Conservation (phyloP, 2,329 filamentous ascomycete species). For the Claviceps pusilla region DNA sequence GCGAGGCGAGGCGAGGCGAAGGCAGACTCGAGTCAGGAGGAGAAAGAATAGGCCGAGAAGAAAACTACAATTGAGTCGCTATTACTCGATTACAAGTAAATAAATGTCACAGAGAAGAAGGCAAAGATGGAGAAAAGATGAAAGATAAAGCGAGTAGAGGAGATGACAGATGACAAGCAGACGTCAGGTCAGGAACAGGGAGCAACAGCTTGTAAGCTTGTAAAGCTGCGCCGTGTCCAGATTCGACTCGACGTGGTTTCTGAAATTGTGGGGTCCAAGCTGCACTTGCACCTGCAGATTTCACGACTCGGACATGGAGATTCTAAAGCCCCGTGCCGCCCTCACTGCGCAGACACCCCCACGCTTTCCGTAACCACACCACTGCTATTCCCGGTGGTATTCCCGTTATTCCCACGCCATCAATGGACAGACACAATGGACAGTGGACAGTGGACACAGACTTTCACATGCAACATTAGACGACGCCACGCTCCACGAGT, state of each 20-base stretch:
- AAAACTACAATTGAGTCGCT: background rate
- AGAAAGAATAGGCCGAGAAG: background rate
- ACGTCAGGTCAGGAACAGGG: background rate
- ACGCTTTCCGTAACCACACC: too few species aligned
- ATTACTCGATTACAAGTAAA: background rate
- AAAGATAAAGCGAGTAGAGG: background rate
- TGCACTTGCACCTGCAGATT: too few species aligned
- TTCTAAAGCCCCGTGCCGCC: background rate
- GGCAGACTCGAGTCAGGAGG: background rate
- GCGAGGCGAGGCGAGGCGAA: background rate
- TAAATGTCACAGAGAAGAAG: background rate
- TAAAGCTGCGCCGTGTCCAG: background rate
- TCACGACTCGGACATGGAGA: background rate
- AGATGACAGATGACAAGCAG: background rate
- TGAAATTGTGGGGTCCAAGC: background rate
- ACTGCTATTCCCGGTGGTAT: too few species aligned
- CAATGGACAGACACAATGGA: too few species aligned
- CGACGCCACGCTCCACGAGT: too few species aligned
- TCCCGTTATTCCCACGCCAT: too few species aligned
- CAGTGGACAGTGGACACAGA: too few species aligned
- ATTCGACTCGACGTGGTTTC: background rate
- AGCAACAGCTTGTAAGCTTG: background rate
- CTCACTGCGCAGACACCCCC: too few species aligned
- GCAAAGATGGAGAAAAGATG: too few species aligned
- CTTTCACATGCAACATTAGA: too few species aligned